Evolutionary conservation across 2,329 filamentous ascomycete genomes (phyloP), one percentile per base, ranked within the genome.

Genomic region (Trematosphaeria pertusa): DNA sequence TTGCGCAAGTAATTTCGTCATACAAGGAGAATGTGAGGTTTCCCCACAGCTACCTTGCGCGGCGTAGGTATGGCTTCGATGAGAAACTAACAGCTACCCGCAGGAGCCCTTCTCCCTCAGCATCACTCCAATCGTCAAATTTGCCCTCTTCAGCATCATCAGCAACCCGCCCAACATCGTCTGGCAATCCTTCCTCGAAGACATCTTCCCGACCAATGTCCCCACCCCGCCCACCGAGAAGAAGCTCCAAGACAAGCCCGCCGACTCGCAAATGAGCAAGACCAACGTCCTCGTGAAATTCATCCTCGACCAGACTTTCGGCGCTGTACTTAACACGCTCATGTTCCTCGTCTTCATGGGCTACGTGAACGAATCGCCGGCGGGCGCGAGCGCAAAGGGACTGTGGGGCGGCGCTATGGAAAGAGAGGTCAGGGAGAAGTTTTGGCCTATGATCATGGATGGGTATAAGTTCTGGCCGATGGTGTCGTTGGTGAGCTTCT

Each of bases 131-230:
- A 78, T 96, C 33, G 74, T 91, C 58, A 88, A 91, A 67, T 96
- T 95, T 72, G 74, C 89, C 40, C 64, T 90, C 42, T 96, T 87
- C 76, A 83, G 86, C 55, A 65, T 89, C 24, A 66, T 96, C 48
- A 87, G 81, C 70, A 87, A 86, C 31, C 91, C 91, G 2, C 88
- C 88, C 34, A 97, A 97, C 73, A 89, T 91, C 65, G 67, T 89
- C 61, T 96, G 91, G 91, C 91, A 96, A 78, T 81, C 84, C 31
- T 89, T 82, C 65, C 80, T 96, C 41, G 91, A 96, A 72, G 75
- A 81, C 5, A 73, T 78, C 3, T 95, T 91, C 64, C 91, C 91
- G 0, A 86, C 87, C 0, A 33, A 69, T 72, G 37, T 76, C 9
- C 59, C 74, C 17, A 50, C 59, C 11, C 45, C 61, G 15, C 21